These are phyloP conservation scores for Creolimax fragrantissima DNA, from an alignment of 78 protist genomes.

Conservation along the genomic window DNA sequence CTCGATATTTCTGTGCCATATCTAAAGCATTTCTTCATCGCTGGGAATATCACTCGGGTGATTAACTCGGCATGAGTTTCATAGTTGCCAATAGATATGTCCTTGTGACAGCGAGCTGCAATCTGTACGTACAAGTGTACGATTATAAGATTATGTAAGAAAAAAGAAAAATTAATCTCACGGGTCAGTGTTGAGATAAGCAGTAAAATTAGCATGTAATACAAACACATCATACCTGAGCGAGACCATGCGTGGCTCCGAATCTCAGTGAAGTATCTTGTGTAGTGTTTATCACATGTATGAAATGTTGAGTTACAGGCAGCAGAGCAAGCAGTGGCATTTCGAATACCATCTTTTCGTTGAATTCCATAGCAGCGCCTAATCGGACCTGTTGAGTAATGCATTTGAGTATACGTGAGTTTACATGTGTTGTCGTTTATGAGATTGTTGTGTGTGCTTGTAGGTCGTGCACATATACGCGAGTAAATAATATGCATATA, in stretches of 20 bases:
- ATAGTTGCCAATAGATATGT: not conserved
- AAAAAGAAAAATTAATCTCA: not conserved
- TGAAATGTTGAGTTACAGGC: not conserved
- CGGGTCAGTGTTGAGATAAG: too few species aligned
- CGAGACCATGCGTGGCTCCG: not conserved
- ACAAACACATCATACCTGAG: not conserved
- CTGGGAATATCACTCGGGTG: not conserved
- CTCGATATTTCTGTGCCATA: not conserved
- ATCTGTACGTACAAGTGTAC: too few species aligned
- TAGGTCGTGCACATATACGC: too few species aligned
- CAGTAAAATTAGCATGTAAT: too few species aligned
- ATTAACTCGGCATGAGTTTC: not conserved
- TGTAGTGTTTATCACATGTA: not conserved
- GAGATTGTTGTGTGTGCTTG: too few species aligned
- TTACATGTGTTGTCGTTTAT: too few species aligned
- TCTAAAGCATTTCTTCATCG: not conserved
- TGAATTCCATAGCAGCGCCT: not conserved
- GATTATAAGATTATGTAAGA: too few species aligned
- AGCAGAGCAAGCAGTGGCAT: not conserved
- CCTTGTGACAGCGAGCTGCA: not conserved
- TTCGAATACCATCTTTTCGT: not conserved
- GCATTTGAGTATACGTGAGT: too few species aligned
- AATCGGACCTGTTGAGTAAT: too few species aligned
- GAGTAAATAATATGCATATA: too few species aligned
- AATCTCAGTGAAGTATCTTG: not conserved